Evolutionary conservation across 2,329 filamentous ascomycete species (phyloP), one percentile per base, ranked within the genome.

Genomic region (Ascochyta pisi): DNA sequence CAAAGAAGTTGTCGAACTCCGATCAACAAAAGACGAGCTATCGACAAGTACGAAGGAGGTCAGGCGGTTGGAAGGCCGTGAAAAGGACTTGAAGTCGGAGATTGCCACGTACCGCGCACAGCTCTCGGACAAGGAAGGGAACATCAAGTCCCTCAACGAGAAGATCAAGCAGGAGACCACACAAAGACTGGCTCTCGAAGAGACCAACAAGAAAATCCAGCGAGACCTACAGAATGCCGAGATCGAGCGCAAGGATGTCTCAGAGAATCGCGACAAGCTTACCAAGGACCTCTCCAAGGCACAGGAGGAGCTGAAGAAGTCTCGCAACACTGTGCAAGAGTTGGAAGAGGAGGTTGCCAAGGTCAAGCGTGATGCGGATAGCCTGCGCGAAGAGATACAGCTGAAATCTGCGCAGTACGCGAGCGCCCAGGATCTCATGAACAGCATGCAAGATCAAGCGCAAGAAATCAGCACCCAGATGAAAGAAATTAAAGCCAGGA

Each of bases 391-490:
- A 63, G 93, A 98, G 66, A 84, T 90, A 0, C 86, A 93, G 50
- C 83, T 96, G 57, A 96, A 95, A 80, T 84, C 86, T 2, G 90
- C 91, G 35, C 92, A 97, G 75, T 93, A 96, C 69, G 85, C 85
- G 49, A 96, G 88, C 63, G 90, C 92, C 0, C 91, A 98, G 73
- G 90, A 89, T 46, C 79, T 97, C 13, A 87, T 98, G 73, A 89
- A 88, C 67, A 96, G 91, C 72, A 95, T 98, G 91, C 90, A 93
- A 58, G 92, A 97, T 67, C 92, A 98, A 78, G 89, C 89, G 0
- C 85, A 90, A 1, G 95, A 99, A 78, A 84, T 98, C 69, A 88
- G 88, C 5, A 89, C 91, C 63, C 95, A 97, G 77, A 89, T 97
- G 76, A 96, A 95, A 75, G 95, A 99, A 76, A 86, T 90, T 1